Conservation (phyloP, 768 basidiomycete genomes). For the Plicaturopsis crispa region DNA sequence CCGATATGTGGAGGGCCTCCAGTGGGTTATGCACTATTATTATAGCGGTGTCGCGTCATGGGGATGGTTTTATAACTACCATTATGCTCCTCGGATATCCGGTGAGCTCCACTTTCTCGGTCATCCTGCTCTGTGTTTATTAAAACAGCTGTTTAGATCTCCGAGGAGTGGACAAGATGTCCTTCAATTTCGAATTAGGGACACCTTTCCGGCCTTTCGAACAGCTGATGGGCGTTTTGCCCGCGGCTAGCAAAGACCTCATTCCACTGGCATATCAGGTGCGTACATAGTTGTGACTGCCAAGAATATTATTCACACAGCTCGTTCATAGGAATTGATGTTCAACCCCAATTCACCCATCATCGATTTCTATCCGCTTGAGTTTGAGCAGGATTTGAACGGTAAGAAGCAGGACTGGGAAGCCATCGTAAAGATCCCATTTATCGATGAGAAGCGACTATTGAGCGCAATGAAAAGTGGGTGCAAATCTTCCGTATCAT, state of each 20-base stretch:
- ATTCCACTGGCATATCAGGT: conserved; percentile 86
- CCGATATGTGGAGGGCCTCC: conserved; percentile 87
- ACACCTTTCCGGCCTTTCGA: conserved; percentile 89
- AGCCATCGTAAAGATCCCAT: conserved; percentile 97
- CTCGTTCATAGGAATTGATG: conserved; percentile 73
- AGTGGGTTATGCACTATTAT: conserved; percentile 99
- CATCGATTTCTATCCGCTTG: conserved; percentile 86
- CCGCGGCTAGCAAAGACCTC: conserved; percentile 81
- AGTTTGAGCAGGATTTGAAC: conserved; percentile 91
- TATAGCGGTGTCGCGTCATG: conserved; percentile 96
- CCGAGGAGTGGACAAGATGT: conserved; percentile 60
- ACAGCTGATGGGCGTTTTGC: conserved; percentile 97
- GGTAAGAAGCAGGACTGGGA: conserved; percentile 99
- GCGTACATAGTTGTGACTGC: conserved; percentile 13
- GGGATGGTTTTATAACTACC: conserved; percentile 99
- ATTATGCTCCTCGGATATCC: conserved; percentile 94
- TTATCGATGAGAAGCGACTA: conserved; percentile 79
- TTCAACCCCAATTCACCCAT: conserved; percentile 77
- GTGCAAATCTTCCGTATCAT: conserved; percentile 16
- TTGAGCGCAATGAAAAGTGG: conserved; percentile 77
- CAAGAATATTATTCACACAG: conserved; percentile 1
- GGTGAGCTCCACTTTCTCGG: conserved; percentile 39
- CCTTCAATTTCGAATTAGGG: conserved; percentile 83
- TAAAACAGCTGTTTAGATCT: conserved; percentile 47
- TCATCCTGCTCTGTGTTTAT: conserved; percentile 2